Evolutionary conservation across 352 stramenopile species (phyloP).

Genomic region (Saprolegnia parasitica): DNA sequence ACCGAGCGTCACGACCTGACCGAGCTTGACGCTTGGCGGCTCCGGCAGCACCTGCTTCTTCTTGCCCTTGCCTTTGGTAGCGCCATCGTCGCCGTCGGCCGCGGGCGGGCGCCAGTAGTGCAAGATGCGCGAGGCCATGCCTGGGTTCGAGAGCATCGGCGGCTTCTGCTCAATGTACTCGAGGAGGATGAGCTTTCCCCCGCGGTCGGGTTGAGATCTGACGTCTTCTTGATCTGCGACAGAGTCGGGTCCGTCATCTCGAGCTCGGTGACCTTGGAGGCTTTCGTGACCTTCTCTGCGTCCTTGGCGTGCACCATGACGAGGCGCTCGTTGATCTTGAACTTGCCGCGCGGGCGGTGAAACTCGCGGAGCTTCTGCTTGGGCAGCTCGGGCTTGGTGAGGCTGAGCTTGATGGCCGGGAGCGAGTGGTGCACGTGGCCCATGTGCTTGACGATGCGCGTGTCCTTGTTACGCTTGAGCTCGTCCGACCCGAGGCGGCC

Average conservation of each 20-base stretch:
- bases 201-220: slow-evolving; percentile 66
- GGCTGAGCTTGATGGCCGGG: slow-evolving; percentile 79
- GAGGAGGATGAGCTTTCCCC: slow-evolving; percentile 75
- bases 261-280: slow-evolving; percentile 13
- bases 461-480: slow-evolving; percentile 78
- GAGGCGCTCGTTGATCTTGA: slow-evolving; percentile 81
- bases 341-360: slow-evolving; percentile 75
- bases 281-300: slow-evolving; percentile 57
- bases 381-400: slow-evolving; percentile 79
- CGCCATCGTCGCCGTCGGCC: slow-evolving; percentile 33
- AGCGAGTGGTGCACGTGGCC: slow-evolving; percentile 79
- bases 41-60: slow-evolving; percentile 60
- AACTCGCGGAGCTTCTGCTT: slow-evolving; percentile 79
- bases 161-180: slow-evolving; percentile 82
- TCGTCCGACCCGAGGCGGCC: slow-evolving; percentile 54
- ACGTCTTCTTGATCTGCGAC: slow-evolving; percentile 81
- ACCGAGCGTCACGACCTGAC: slow-evolving; percentile 74
- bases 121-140: slow-evolving; percentile 78
- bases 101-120: slow-evolving; percentile 74
- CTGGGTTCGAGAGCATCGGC: slow-evolving; percentile 73
- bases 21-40: slow-evolving; percentile 72
- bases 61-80: slow-evolving; percentile 63
- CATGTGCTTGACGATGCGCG: slow-evolving; percentile 81
- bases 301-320: slow-evolving; percentile 54
- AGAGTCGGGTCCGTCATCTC: slow-evolving; percentile 26